Conservation (phyloP, 1,284 basidiomycete genomes). For the Trichosporon coremiiforme region DNA sequence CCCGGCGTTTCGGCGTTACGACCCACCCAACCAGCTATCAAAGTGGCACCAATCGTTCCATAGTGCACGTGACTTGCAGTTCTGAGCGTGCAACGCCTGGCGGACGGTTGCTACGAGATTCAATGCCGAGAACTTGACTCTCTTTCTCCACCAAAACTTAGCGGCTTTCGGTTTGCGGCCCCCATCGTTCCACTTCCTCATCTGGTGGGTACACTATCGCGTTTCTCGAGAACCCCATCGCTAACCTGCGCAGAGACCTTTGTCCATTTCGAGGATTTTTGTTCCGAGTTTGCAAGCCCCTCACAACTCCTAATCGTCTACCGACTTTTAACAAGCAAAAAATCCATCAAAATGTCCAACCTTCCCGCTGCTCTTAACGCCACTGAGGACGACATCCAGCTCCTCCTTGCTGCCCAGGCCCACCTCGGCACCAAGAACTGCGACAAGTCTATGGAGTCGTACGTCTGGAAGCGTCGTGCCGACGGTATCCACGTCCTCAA, state of each 20-base stretch:
- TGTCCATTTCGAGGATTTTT: constrained; percentile 40
- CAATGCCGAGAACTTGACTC: constrained; percentile 9
- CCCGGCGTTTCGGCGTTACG: neutral
- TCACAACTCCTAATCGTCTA: constrained; percentile 23
- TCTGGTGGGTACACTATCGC: neutral
- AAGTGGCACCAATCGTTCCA: neutral
- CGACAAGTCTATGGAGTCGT: constrained; percentile 97
- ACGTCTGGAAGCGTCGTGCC: constrained; percentile 94
- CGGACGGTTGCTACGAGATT: constrained; percentile 11
- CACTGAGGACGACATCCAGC: constrained; percentile 95
- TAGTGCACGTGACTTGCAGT: constrained; percentile 2
- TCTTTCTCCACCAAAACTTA: constrained; percentile 16
- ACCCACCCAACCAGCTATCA: neutral
- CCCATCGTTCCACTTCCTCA: constrained; percentile 15
- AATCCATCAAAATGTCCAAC: constrained; percentile 61
- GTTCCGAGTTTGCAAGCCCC: constrained; percentile 54
- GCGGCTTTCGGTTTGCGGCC: constrained; percentile 20
- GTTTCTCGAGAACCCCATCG: neutral
- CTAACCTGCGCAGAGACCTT: constrained; percentile 12
- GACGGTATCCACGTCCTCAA: constrained; percentile 97
- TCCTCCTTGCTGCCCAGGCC: constrained; percentile 90
- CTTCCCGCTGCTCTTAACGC: constrained; percentile 88
- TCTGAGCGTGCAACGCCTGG: constrained; percentile 6
- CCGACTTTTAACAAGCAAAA: constrained; percentile 28
- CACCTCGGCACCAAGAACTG: constrained; percentile 98